Base-by-base conservation (phyloP, 2,329 filamentous ascomycete species). In the Ceratocystis ficicola region DNA sequence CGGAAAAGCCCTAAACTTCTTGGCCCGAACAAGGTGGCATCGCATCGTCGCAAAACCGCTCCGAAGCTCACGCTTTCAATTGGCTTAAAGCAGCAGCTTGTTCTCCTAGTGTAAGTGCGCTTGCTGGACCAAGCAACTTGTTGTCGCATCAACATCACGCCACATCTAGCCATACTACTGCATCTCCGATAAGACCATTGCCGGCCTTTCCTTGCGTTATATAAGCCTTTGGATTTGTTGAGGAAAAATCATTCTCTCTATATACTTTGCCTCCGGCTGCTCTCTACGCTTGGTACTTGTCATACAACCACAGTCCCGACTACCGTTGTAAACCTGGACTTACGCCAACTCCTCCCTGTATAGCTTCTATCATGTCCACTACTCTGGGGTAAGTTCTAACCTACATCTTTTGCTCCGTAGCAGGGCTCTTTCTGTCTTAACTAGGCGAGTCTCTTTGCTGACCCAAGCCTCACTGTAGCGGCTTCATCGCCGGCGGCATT, bases 401-500 rank as follows among this genome's bases (percentile, higher is more conserved):
- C 10, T 41, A 41, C 36, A 12, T 41, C 36, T 41, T 12, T 41
- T 41, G 36, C 36, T 41, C 25, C 52, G 15, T 59, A 59, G 57
- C 61, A 67, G 44, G 63, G 44, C 32, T 28, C 22, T 62, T 22
- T 50, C 25, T 25, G 46, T 30, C 48, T 17, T 48, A 10, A 5
- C 32, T 17, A 3, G 3, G 30, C 10, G 15, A 8, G 36, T 10
- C 46, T 48, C 20, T 55, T 55, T 55, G 50, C 50, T 55, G 50
- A 55, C 50, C 6, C 50, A 55, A 25, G n/a, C 50, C 25, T 7
- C 36, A n/a, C 12, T 61, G 36, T 71, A 85, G 92, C 70, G 90
- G 91, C 69, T 99, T 99, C 80, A 85, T 97, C 72, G 93, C 94
- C 66, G 94, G 94, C 74, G 94, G 94, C 74, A 89, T 99, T 73